Conservation (phyloP, 1,284 basidiomycete species). For the Ustilago loliicola region DNA sequence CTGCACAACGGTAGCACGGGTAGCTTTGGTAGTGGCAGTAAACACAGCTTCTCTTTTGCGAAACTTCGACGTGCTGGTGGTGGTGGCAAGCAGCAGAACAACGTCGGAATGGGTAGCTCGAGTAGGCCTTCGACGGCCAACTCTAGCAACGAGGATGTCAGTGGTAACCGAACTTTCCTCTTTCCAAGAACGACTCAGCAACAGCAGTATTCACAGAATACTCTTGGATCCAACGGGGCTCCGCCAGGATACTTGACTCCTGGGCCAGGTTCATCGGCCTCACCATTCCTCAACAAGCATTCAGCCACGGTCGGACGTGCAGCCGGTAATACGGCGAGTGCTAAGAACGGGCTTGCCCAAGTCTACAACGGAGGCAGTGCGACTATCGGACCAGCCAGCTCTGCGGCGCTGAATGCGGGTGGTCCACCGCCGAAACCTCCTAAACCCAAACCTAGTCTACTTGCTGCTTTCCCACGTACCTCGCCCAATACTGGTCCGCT, state of each 20-base stretch:
- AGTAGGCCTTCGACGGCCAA: conserved; percentile 31
- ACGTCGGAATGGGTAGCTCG: background rate
- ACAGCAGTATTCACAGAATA: conserved; percentile 7
- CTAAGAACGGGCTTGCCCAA: conserved; percentile 34
- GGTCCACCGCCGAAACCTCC: conserved; percentile 40
- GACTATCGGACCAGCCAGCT: conserved; percentile 24
- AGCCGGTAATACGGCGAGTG: conserved; percentile 18
- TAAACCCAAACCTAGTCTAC: conserved; percentile 43
- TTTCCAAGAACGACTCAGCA: conserved; percentile 15
- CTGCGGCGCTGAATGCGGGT: background rate
- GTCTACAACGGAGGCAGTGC: conserved; percentile 26
- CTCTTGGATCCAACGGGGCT: conserved; percentile 4
- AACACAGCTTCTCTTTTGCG: conserved; percentile 39
- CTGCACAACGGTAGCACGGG: conserved; percentile 33
- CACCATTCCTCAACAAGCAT: conserved; percentile 54
- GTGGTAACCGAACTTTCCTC: conserved; percentile 15
- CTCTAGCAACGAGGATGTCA: conserved; percentile 37
- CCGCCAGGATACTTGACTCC: conserved; percentile 34
- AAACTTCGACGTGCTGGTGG: conserved; percentile 18
- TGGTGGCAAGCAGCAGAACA: conserved; percentile 17
- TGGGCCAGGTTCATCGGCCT: conserved; percentile 37
- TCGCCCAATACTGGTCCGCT: conserved; percentile 21
- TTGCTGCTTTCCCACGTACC: conserved; percentile 30
- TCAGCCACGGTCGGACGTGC: conserved; percentile 45
- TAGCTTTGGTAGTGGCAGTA: conserved; percentile 36